Conservation (phyloP, 805 yeast genomes). For the Yarrowia porcina region DNA sequence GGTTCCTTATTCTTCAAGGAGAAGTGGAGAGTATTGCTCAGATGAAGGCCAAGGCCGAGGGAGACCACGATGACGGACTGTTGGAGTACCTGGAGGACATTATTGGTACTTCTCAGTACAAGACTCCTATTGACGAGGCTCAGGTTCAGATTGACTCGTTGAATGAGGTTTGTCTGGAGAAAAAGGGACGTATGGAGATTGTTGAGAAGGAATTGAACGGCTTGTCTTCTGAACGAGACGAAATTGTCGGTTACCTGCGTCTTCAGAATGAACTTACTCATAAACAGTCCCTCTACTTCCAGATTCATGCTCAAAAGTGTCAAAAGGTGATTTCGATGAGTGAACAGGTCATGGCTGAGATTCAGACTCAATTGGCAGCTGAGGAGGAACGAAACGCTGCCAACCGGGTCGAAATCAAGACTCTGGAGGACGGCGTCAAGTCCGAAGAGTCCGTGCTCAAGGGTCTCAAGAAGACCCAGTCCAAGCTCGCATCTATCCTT, state of each 20-base stretch:
- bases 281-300: conserved; percentile 55
- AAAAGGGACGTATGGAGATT: conserved; percentile 71
- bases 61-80: conserved; percentile 87
- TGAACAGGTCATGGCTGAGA: conserved; percentile 40
- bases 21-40: conserved; percentile 98
- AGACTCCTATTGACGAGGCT: conserved; percentile 66
- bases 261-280: conserved; percentile 59
- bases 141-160: conserved; percentile 61
- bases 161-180: conserved; percentile 77
- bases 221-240: conserved; percentile 61
- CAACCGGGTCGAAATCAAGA: conserved; percentile 42
- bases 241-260: conserved; percentile 62
- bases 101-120: conserved; percentile 88
- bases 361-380: conserved; percentile 43
- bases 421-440: conserved; percentile 31
- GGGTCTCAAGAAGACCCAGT: conserved; percentile 35
- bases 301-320: conserved; percentile 46
- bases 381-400: conserved; percentile 44
- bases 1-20: conserved; percentile 93
- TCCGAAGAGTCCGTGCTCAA: conserved; percentile 31
- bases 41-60: conserved; percentile 96
- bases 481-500: conserved; percentile 35
- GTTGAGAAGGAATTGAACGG: conserved; percentile 69
- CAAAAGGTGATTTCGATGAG: conserved; percentile 43
- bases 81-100: conserved; percentile 94